Conservation (phyloP, 75 land plant genomes). For the Chamaecyparis obtusa region DNA sequence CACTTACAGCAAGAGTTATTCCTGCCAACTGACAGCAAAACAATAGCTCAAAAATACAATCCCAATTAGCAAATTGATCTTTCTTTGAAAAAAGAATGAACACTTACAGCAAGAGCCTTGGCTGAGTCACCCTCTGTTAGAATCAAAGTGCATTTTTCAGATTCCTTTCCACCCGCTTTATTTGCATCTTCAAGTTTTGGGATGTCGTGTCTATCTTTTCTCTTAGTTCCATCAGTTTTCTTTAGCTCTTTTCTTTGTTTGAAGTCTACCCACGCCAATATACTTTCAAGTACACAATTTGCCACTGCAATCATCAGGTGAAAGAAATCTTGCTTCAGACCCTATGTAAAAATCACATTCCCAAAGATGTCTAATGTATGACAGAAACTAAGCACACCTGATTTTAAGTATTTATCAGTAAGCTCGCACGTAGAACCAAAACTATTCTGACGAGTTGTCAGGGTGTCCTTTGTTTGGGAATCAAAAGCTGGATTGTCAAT, state of each 20-base stretch:
- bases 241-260: conserved; percentile 26
- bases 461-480: conserved; percentile 96
- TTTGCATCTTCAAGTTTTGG: conserved; percentile 29
- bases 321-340: not conserved
- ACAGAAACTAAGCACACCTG: not conserved
- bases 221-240: conserved; percentile 23
- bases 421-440: conserved; percentile 94
- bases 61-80: not conserved
- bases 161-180: conserved; percentile 23
- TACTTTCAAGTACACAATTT: conserved; percentile 30
- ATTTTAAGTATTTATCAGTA: conserved; percentile 17
- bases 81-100: too few relatives aligned
- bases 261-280: conserved; percentile 22
- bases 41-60: not conserved
- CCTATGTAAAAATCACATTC: not conserved
- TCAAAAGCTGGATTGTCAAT: conserved; percentile 44
- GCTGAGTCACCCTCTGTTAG: conserved; percentile 36
- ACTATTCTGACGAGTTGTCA: conserved; percentile 85
- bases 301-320: conserved; percentile 16
- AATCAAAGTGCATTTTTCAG: conserved; percentile 22
- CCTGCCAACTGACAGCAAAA: conserved; percentile 71
- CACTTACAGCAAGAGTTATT: conserved; percentile 51
- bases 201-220: conserved; percentile 14
- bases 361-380: not conserved
- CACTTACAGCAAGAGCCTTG: conserved; percentile 49